These are phyloP conservation scores for Phialophora verrucosa DNA, from an alignment of 2,329 filamentous ascomycete genomes.

Conservation along the genomic window DNA sequence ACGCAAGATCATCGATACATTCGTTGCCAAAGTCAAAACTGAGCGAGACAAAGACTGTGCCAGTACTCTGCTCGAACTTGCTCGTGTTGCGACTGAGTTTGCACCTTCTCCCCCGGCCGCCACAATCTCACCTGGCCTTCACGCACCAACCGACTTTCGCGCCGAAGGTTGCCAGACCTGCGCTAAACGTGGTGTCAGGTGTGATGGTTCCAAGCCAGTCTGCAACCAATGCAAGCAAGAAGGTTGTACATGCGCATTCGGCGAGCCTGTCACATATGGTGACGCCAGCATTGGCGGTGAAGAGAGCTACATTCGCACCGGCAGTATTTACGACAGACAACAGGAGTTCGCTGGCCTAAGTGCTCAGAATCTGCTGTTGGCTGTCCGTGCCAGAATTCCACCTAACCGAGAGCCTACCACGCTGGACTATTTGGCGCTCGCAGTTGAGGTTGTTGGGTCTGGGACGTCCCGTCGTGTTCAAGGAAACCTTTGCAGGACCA, in stretches of 20 bases:
- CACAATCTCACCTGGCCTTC: not conserved
- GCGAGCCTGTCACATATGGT: not conserved
- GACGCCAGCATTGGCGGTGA: not conserved
- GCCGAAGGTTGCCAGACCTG: constrained; percentile 9
- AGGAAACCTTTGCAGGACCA: not conserved
- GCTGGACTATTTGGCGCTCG: constrained; percentile 11
- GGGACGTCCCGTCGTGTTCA: not conserved
- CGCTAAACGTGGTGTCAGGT: not conserved
- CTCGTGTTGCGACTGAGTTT: not conserved
- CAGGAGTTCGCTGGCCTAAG: not conserved
- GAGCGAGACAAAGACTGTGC: not conserved
- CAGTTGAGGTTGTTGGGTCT: constrained; percentile 13
- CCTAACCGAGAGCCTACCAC: not conserved
- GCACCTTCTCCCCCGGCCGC: not conserved
- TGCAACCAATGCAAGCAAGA: constrained; percentile 10
- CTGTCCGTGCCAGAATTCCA: not conserved
- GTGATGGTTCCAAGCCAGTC: constrained; percentile 15
- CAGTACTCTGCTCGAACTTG: not conserved
- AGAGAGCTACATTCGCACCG: not conserved
- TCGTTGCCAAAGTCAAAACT: not conserved
- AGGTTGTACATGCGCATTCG: constrained; percentile 11
- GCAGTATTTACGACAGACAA: not conserved
- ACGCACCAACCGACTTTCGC: not conserved
- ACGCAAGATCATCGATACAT: constrained; percentile 5
- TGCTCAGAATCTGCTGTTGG: not conserved